phyloP scores from a whole-genome alignment of 2,329 filamentous ascomycete species.

The Celoporthe dispersa region DNA sequence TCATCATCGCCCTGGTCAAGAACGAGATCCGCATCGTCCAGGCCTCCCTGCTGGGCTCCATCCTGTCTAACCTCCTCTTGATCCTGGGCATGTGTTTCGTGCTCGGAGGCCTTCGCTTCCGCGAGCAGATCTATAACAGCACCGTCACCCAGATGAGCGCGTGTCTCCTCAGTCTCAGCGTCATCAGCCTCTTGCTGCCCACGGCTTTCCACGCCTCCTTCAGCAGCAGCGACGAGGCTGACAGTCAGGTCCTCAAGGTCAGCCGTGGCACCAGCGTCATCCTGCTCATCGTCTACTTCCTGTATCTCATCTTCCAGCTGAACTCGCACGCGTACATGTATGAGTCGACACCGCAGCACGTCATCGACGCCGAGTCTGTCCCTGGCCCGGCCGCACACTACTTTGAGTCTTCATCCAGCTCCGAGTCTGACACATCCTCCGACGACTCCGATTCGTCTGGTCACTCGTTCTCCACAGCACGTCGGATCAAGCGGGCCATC shows the following conservation, averaged over 20 bases:
- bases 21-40: slow-evolving; percentile 90
- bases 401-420: slow-evolving; percentile 58
- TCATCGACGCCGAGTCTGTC: slow-evolving; percentile 65
- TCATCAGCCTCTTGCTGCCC: slow-evolving; percentile 79
- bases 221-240: slow-evolving; percentile 57
- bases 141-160: slow-evolving; percentile 97
- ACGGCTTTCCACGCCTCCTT: slow-evolving; percentile 70
- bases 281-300: slow-evolving; percentile 71
- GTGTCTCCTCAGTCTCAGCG: slow-evolving; percentile 85
- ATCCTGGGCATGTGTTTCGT: slow-evolving; percentile 94
- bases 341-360: slow-evolving; percentile 70
- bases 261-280: slow-evolving; percentile 79
- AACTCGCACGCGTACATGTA: slow-evolving; percentile 72
- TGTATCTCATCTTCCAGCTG: slow-evolving; percentile 78
- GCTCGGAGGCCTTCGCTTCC: slow-evolving; percentile 81
- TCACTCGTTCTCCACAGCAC: slow-evolving; percentile 50
- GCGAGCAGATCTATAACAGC: slow-evolving; percentile 93
- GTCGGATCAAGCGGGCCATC: slow-evolving; percentile 68
- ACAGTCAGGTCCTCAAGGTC: slow-evolving; percentile 68
- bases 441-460: slow-evolving; percentile 64
- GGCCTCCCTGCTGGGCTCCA: slow-evolving; percentile 86
- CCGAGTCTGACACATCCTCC: slow-evolving; percentile 44
- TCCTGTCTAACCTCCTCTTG: slow-evolving; percentile 83
- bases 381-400: slow-evolving; percentile 71
- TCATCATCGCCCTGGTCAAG: slow-evolving; percentile 47